Base-by-base conservation (phyloP, 1,139 yeast species). In the Yamadazyma jaroonii region DNA sequence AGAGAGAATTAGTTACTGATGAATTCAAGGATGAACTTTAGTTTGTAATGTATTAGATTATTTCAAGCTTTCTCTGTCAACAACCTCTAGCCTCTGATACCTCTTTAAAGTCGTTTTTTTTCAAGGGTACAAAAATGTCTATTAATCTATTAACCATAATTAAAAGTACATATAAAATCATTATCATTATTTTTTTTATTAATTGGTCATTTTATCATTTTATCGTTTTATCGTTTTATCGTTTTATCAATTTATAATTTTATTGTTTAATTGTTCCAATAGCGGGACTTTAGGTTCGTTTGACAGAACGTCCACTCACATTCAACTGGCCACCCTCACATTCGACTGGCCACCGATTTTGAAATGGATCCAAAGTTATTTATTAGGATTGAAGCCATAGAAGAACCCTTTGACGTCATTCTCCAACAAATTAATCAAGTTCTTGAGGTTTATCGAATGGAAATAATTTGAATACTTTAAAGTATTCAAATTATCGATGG, bases 371-470 rank as follows among this genome's bases (percentile, higher is more conserved):
- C 4, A 24, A 24, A 9, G 9, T 24, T 6, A 24, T 9, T 24
- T 5, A 24, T 6, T 24, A 24, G 6, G n/a, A 44, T 61, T 61
- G 46, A 70, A 71, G 7, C 76, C 77, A 47, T 70, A 71, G 47
- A 71, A 71, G 34, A 61, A 53, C 1, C 75, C 75, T 24, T 59
- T 48, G 9, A 66, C 52, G 36, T 70, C 75, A 26, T 53, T 50
- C 10, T 52, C 46, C 39, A 71, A 53, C 40, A 62, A 54, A 22
- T 54, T 53, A 31, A 70, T 53, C 45, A 71, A 61, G 47, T 70
- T 67, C 37, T 52, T 51, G 39, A 70, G 54, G 46, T 70, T 71
- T 15, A 57, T 52, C 60, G 62, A 67, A 46, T 71, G 77, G 57
- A 71, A 71, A 48, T 71, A 70, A 45, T 60, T 67, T 24, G 75